phyloP scores from a whole-genome alignment of 495 filamentous ascomycete genomes.

The Astrothelium macrocarpum region DNA sequence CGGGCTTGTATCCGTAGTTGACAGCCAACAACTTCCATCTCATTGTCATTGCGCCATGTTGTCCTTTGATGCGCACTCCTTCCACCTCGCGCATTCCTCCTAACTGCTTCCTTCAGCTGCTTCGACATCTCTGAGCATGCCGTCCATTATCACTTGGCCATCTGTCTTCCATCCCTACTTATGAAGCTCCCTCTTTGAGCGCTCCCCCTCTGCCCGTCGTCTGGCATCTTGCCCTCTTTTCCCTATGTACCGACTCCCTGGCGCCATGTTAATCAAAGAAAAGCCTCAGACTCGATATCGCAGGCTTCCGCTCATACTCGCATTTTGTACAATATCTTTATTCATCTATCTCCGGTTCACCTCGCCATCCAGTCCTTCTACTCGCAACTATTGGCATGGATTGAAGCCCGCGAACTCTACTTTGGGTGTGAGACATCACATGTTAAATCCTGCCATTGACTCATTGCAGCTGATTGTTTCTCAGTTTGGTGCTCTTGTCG shows the following conservation, averaged over 20 bases:
- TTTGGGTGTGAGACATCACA: constrained; percentile 13
- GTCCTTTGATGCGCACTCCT: not conserved
- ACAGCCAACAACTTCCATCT: not conserved
- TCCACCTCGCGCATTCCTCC: not conserved
- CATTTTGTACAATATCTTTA: constrained; percentile 3
- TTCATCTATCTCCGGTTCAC: not conserved
- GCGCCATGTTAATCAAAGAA: constrained; percentile 3
- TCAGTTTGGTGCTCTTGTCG: constrained; percentile 28
- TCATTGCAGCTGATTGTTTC: constrained; percentile 2
- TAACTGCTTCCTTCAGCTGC: not conserved
- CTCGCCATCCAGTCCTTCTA: not conserved
- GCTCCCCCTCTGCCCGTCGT: not conserved
- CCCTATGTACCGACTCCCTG: not conserved
- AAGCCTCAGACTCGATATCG: not conserved
- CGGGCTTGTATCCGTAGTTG: no score
- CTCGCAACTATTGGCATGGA: not conserved
- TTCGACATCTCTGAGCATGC: not conserved
- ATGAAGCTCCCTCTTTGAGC: not conserved
- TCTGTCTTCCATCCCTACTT: no score
- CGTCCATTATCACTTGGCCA: not conserved
- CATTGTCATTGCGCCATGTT: no score
- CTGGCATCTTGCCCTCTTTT: not conserved
- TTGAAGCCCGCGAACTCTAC: constrained; percentile 19
- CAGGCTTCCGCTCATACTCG: not conserved
- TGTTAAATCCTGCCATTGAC: not conserved